Base-by-base conservation (phyloP, 148 eudicot genomes). In the Rhododendron kiyosumense region DNA sequence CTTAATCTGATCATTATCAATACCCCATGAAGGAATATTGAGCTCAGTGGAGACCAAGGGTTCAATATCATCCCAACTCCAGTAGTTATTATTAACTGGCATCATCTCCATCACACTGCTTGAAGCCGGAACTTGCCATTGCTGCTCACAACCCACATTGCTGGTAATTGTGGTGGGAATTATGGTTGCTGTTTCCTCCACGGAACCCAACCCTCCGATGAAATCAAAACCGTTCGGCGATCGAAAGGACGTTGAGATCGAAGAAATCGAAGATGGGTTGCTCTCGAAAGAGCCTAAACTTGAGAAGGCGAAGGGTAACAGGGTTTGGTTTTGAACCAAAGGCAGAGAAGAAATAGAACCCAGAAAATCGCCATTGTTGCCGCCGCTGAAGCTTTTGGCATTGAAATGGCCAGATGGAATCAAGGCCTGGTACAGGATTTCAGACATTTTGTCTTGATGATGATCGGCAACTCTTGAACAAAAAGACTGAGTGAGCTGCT, bases 51-150 rank as follows among this genome's bases (percentile, higher is more conserved):
- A 90, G 75, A 88, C 91, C 83, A 93, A 87, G 45, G 91, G 81
- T 45, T 89, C 95, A 74, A 91, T 82, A 36, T 94, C 93, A 83
- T 90, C 94, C 97, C 95, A 93, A 87, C 87, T 91, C 97, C 95
- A 94, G 89, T 88, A 88, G 83, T 74, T 88, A 8, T 69, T 69
- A 4, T 71, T 71, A 5, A 30, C 20, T 26, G 89, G 74, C 65
- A 86, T 87, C 15, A 86, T 88, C 15, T 87, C 93, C 7, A 67
- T 80, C 38, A 26, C 46, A 18, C 48, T 20, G 69, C 63, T 51
- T 2, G 82, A 28, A 54, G 9, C 57, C 2, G 82, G 45, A 17
- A 81, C 65, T 32, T 81, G 52, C 91, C 91, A 91, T 78, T 85
- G 71, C 81, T 89, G 90, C 32, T 85, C 73, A 87, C 79, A 61